A percentile compares a stretch with the other conserved stretches of the same genome.
Conservation (phyloP, 2,329 filamentous ascomycete genomes). For the Cytospora piceae region DNA sequence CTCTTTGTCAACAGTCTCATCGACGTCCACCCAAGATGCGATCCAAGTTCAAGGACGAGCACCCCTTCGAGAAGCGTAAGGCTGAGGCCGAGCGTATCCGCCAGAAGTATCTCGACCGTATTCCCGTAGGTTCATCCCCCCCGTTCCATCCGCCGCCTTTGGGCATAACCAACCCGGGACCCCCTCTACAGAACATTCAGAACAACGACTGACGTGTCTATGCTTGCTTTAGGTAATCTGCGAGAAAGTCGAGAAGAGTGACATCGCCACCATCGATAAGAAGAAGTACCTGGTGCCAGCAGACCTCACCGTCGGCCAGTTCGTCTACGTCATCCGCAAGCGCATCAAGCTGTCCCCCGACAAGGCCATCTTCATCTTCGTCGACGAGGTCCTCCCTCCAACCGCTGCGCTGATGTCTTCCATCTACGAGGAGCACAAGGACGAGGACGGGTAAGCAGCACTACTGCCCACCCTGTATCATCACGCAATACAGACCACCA, state of each 20-base stretch:
- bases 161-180: not conserved
- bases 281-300: constrained; percentile 99
- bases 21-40: constrained; percentile 69
- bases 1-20: constrained; percentile 28
- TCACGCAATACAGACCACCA: not conserved
- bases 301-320: constrained; percentile 95
- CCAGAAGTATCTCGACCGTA: constrained; percentile 98
- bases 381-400: constrained; percentile 95
- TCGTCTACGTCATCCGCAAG: constrained; percentile 99
- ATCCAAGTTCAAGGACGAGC: constrained; percentile 99
- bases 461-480: not conserved
- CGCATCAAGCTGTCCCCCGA: constrained; percentile 99
- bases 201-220: constrained; percentile 22
- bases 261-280: constrained; percentile 99
- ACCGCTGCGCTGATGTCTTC: constrained; percentile 98
- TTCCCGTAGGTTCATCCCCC: constrained; percentile 72
- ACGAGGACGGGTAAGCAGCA: constrained; percentile 67
- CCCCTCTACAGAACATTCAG: not conserved
- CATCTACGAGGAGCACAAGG: constrained; percentile 99
- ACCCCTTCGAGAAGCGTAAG: constrained; percentile 99
- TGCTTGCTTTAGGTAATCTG: constrained; percentile 78
- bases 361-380: constrained; percentile 99
- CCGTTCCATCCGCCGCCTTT: not conserved
- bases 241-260: constrained; percentile 99
- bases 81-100: constrained; percentile 99